Evolutionary conservation across 2,329 filamentous ascomycete genomes (phyloP), one percentile per base, ranked within the genome.

Genomic region (Cladophialophora yegresii): DNA sequence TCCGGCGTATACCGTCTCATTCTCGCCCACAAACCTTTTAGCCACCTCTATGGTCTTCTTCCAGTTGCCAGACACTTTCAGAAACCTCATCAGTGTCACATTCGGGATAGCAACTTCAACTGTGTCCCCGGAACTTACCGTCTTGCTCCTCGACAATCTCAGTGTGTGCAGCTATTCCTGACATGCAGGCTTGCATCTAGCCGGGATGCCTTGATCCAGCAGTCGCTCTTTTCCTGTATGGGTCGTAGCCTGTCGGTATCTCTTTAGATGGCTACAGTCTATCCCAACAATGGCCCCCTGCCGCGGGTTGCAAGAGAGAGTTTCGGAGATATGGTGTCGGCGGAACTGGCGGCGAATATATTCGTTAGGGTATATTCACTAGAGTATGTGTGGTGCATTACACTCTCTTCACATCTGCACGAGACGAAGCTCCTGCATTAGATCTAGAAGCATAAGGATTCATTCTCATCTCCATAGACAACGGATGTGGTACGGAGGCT

Each of bases 1-100:
- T n/a, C 33, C 40, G 5, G 20, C 40, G n/a, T 20, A 47, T n/a
- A 26, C 55, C 0, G 26, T 50, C 23, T 58, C 55, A 16, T 58
- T 45, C 43, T 28, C 9, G 10, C 55, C 55, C 4, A 22, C 55
- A 20, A 22, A 49, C 22, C 0, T 40, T 3, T 32, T 55, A 6
- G 50, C 20, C 8, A 55, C 28, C n/a, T 3, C 20, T 30, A 54
- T 61, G 49, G 20, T 8, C 8, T 22, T 36, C 32, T 50, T 30
- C 33, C 33, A 28, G 23, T 10, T 61, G 26, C 58, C 58, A 13
- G 16, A n/a, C 28, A 61, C 22, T 5, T 61, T 61, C 58, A 23
- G 47, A 26, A n/a, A 54, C 30, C 33, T 61, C 23, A 28, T 54
- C 45, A 61, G 53, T 22, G 58, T 54, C 22, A 61, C 58, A 4